phyloP scores from a whole-genome alignment of 352 stramenopile species.

The Pythium rishiriense region DNA sequence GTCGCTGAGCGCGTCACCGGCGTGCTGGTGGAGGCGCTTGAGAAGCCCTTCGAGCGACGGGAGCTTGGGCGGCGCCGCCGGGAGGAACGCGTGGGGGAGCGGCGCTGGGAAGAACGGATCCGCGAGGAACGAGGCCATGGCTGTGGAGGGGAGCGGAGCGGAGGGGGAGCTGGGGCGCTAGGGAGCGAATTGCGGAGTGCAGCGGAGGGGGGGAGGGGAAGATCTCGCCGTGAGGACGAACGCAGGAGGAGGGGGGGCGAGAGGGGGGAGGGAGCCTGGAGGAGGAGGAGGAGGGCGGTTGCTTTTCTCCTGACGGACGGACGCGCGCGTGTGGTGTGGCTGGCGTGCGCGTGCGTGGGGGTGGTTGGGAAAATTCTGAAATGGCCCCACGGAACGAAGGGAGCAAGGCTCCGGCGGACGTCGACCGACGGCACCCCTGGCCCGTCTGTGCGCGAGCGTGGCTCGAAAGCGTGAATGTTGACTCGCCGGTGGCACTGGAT shows the following conservation, averaged over 20 bases:
- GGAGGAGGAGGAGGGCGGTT: not conserved
- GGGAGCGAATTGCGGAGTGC: not conserved
- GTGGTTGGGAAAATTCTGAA: slow-evolving; percentile 29
- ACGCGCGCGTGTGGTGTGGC: not conserved
- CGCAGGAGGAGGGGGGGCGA: too few species aligned
- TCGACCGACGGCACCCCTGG: not conserved
- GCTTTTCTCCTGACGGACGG: not conserved
- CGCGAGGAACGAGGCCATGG: slow-evolving; percentile 15
- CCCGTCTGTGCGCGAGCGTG: slow-evolving; percentile 8
- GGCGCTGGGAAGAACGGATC: slow-evolving; percentile 16
- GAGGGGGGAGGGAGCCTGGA: too few species aligned
- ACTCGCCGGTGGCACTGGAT: not conserved
- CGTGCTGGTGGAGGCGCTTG: slow-evolving; percentile 55
- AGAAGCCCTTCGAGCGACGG: slow-evolving; percentile 66
- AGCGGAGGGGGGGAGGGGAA: not conserved
- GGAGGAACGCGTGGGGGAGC: slow-evolving; percentile 1
- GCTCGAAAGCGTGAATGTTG: slow-evolving; percentile 16
- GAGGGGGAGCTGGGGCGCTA: slow-evolving; percentile 1
- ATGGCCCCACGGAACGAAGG: slow-evolving; percentile 12
- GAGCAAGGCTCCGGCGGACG: not conserved
- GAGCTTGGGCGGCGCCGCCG: slow-evolving; percentile 41
- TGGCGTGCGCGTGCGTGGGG: slow-evolving; percentile 8
- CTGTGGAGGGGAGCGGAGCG: not conserved
- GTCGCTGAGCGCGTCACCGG: not conserved
- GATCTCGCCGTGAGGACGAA: slow-evolving; percentile 3